These are phyloP conservation scores for Westerdykella ornata DNA, from an alignment of 2,329 filamentous ascomycete species.

Conservation along the genomic window DNA sequence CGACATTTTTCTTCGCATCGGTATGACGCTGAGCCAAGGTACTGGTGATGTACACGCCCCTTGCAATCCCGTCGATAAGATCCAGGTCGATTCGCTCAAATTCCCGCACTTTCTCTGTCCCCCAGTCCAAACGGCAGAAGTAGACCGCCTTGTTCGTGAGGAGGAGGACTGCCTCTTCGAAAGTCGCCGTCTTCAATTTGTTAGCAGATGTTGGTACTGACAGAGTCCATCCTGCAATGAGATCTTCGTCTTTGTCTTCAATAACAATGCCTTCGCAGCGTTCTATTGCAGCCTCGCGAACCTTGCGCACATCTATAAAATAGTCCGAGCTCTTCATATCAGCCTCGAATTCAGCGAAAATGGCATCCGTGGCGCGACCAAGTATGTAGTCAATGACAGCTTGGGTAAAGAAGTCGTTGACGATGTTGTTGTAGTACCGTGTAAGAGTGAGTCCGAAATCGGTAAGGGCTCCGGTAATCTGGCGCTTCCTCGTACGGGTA, in stretches of 20 bases:
- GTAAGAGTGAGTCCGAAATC: slow-evolving; percentile 86
- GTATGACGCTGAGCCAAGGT: slow-evolving; percentile 71
- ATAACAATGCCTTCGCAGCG: slow-evolving; percentile 81
- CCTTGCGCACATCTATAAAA: slow-evolving; percentile 74
- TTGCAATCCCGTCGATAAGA: slow-evolving; percentile 64
- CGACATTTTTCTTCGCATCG: slow-evolving; percentile 74
- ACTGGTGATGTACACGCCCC: slow-evolving; percentile 85
- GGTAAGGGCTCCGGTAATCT: slow-evolving; percentile 84
- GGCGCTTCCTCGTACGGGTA: slow-evolving; percentile 80
- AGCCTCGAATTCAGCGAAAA: slow-evolving; percentile 91
- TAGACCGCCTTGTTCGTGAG: slow-evolving; percentile 82
- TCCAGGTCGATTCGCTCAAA: slow-evolving; percentile 80
- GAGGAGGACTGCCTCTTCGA: slow-evolving; percentile 83
- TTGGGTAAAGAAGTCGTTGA: slow-evolving; percentile 96
- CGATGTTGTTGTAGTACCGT: slow-evolving; percentile 75
- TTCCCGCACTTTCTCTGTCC: slow-evolving; percentile 84
- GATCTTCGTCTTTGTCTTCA: slow-evolving; percentile 66
- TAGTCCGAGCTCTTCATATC: slow-evolving; percentile 92
- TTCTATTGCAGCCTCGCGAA: slow-evolving; percentile 85
- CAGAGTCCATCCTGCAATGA: slow-evolving; percentile 84
- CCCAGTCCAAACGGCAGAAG: slow-evolving; percentile 89
- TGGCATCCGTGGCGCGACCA: slow-evolving; percentile 73
- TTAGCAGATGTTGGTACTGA: slow-evolving; percentile 68
- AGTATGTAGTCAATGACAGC: slow-evolving; percentile 90
- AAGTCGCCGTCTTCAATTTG: slow-evolving; percentile 59